Evolutionary conservation across 805 yeast genomes (phyloP).

Genomic region (Cyberlindnera misumaiensis): DNA sequence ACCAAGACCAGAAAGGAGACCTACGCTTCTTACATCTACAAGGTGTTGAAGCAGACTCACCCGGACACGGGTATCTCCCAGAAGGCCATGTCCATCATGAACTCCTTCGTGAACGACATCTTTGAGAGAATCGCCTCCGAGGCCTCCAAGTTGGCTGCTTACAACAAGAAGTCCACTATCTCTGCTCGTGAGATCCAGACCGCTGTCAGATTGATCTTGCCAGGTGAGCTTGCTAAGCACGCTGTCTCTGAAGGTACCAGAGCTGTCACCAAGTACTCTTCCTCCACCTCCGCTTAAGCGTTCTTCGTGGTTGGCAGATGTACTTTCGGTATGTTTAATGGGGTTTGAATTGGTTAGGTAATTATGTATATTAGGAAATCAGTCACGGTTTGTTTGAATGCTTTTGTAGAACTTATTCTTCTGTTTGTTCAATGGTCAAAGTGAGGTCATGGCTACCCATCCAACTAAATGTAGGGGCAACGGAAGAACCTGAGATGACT

Average conservation of each 20-base stretch:
- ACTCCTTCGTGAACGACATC: slow-evolving; percentile 96
- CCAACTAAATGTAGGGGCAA: no score
- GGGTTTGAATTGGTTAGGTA: slow-evolving; percentile 25
- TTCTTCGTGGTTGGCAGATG: slow-evolving; percentile 1
- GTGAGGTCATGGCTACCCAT: no score
- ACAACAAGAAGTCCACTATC: slow-evolving; percentile 97
- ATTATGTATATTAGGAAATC: slow-evolving; percentile 26
- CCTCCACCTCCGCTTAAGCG: slow-evolving; percentile 41
- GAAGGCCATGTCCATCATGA: slow-evolving; percentile 97
- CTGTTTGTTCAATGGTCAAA: no score
- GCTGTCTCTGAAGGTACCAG: slow-evolving; percentile 99
- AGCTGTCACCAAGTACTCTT: slow-evolving; percentile 96
- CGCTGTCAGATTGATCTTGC: slow-evolving; percentile 95
- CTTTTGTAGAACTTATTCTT: no score
- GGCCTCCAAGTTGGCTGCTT: slow-evolving; percentile 97
- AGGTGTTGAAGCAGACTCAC: slow-evolving; percentile 97
- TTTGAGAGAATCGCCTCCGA: slow-evolving; percentile 97
- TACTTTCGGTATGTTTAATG: slow-evolving; percentile 18
- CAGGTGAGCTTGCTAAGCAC: slow-evolving; percentile 98
- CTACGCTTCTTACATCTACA: slow-evolving; percentile 96
- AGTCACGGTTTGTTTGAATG: slow-evolving; percentile 19
- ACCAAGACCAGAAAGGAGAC: slow-evolving; percentile 96
- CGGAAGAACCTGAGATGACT: no score
- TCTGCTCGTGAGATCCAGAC: slow-evolving; percentile 99
- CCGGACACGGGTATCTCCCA: slow-evolving; percentile 99